These are phyloP conservation scores for Malassezia pachydermatis DNA, from an alignment of 1,284 basidiomycete genomes.

Conservation along the genomic window DNA sequence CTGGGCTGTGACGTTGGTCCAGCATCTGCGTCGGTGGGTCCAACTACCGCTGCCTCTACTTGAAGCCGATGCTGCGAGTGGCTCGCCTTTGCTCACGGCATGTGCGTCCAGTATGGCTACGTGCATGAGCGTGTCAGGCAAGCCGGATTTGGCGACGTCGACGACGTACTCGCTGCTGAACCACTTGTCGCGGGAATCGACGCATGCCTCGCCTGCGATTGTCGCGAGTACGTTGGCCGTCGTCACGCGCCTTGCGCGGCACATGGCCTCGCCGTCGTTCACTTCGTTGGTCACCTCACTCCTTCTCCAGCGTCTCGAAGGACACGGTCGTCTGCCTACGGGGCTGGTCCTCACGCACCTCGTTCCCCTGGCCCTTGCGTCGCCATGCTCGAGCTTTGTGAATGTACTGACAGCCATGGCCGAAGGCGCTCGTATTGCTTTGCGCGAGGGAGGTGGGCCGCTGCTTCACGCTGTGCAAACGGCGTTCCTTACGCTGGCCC, in stretches of 20 bases:
- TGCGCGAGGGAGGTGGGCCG: conserved; percentile 25
- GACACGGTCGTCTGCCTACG: conserved; percentile 73
- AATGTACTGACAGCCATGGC: conserved; percentile 81
- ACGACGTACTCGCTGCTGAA: conserved; percentile 93
- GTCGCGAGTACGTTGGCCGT: conserved; percentile 69
- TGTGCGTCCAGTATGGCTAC: conserved; percentile 80
- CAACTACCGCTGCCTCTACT: conserved; percentile 79
- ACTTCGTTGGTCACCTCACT: conserved; percentile 60
- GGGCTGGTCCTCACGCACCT: conserved; percentile 82
- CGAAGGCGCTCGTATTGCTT: conserved; percentile 66
- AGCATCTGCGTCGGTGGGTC: conserved; percentile 74
- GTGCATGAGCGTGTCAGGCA: conserved; percentile 73
- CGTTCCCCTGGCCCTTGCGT: conserved; percentile 73
- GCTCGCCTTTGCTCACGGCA: conserved; percentile 68
- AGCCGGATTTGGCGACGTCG: conserved; percentile 82
- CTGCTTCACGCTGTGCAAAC: conserved; percentile 44
- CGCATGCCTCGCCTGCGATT: conserved; percentile 49
- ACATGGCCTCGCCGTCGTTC: conserved; percentile 32
- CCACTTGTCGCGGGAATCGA: conserved; percentile 65
- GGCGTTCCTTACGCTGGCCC: conserved; percentile 30
- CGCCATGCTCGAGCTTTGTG: conserved; percentile 65
- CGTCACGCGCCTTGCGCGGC: conserved; percentile 37
- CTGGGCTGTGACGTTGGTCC: conserved; percentile 65
- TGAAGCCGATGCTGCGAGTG: conserved; percentile 54
- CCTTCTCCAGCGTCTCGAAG: conserved; percentile 75